phyloP scores from a whole-genome alignment of 768 basidiomycete species.

The Mycena floridula region DNA sequence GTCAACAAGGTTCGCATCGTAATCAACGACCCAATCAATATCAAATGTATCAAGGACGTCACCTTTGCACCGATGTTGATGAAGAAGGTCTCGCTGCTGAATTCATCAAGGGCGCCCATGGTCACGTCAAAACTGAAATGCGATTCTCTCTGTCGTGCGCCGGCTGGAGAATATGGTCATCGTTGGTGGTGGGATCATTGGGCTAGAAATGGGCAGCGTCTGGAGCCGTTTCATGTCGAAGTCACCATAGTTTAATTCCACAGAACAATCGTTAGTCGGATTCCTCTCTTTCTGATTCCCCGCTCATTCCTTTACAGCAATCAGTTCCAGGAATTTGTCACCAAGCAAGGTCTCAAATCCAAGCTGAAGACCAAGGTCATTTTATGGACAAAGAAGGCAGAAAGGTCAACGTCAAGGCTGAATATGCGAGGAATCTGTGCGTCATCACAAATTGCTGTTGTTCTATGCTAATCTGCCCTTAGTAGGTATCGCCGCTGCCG shows the following conservation, averaged over 20 bases:
- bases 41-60: constrained; percentile 97
- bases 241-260: constrained; percentile 98
- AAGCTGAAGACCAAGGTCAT: constrained; percentile 94
- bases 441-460: not conserved
- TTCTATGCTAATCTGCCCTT: not conserved
- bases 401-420: constrained; percentile 78
- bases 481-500: constrained; percentile 84
- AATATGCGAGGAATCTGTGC: constrained; percentile 84
- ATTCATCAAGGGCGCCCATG: constrained; percentile 86
- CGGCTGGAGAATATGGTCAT: constrained; percentile 97
- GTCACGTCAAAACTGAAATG: constrained; percentile 96
- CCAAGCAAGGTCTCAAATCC: constrained; percentile 97
- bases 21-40: constrained; percentile 92
- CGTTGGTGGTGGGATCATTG: constrained; percentile 97
- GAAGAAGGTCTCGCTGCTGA: constrained; percentile 97
- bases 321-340: constrained; percentile 85
- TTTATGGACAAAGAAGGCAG: constrained; percentile 86
- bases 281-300: not conserved
- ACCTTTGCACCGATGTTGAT: constrained; percentile 98
- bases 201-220: constrained; percentile 95
- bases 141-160: too few species aligned
- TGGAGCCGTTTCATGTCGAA: constrained; percentile 92
- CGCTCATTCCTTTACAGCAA: constrained; percentile 45
- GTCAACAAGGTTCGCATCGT: constrained; percentile 89
- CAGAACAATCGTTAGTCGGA: constrained; percentile 83